These are phyloP conservation scores for Candida verbasci DNA, from an alignment of 805 yeast genomes.

Conservation along the genomic window DNA sequence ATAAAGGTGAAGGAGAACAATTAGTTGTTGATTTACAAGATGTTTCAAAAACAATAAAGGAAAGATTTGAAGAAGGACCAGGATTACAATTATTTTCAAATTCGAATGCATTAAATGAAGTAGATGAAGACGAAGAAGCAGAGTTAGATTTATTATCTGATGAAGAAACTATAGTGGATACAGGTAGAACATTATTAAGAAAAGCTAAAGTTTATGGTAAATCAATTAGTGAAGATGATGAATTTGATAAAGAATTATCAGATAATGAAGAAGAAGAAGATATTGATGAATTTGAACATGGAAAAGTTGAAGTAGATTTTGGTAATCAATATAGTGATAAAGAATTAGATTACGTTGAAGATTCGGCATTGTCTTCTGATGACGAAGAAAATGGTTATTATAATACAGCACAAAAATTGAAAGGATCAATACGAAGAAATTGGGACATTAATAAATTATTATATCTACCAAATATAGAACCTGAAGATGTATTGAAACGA, in stretches of 20 bases:
- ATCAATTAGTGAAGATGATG: slow-evolving; percentile 45
- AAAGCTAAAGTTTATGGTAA: slow-evolving; percentile 55
- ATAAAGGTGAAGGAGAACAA: slow-evolving; percentile 74
- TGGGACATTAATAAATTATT: slow-evolving; percentile 83
- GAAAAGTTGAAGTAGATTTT: slow-evolving; percentile 46
- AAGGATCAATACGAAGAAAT: slow-evolving; percentile 46
- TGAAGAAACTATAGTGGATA: slow-evolving; percentile 24
- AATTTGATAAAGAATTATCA: slow-evolving; percentile 35
- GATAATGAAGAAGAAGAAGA: slow-evolving; percentile 39
- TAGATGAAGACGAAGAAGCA: slow-evolving; percentile 33
- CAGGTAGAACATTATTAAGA: slow-evolving; percentile 68
- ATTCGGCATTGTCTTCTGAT: slow-evolving; percentile 41
- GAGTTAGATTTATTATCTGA: slow-evolving; percentile 19
- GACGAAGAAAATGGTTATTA: slow-evolving; percentile 35
- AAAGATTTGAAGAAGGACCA: slow-evolving; percentile 54
- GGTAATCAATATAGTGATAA: slow-evolving; percentile 29
- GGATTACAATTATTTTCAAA: slow-evolving; percentile 74
- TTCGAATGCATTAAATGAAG: slow-evolving; percentile 44
- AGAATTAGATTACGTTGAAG: slow-evolving; percentile 42
- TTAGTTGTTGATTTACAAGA: slow-evolving; percentile 78
- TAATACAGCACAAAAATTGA: slow-evolving; percentile 56
- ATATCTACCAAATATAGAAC: slow-evolving; percentile 73
- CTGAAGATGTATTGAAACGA: slow-evolving; percentile 65
- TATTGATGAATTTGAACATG: slow-evolving; percentile 15
- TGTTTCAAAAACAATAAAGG: slow-evolving; percentile 56